A percentile compares a stretch with the other conserved stretches of the same genome.
phyloP scores from a whole-genome alignment of 257 asterid species.

The Jasminum sambac region DNA sequence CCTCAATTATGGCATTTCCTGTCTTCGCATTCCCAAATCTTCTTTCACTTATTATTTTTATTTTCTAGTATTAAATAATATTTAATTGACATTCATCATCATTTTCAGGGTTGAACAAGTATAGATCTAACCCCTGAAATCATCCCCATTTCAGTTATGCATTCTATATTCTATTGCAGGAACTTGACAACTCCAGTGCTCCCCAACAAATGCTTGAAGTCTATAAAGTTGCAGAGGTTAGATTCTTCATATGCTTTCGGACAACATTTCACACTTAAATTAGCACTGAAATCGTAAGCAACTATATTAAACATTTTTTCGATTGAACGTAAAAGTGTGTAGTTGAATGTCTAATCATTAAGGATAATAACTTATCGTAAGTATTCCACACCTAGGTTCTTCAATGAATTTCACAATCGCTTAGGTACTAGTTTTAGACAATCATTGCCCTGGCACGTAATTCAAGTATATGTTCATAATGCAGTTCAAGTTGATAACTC shows the following conservation, averaged over 20 bases:
- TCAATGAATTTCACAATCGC: no score
- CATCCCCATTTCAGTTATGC: conserved; percentile 4
- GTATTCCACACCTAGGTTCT: no score
- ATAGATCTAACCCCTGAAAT: not conserved
- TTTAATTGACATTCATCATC: not conserved
- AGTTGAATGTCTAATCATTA: no score
- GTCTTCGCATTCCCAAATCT: not conserved
- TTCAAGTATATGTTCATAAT: no score
- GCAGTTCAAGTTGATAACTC: no score
- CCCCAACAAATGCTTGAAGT: conserved; percentile 67
- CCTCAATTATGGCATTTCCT: no score
- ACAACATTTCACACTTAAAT: not conserved
- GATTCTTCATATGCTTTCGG: not conserved
- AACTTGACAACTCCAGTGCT: conserved; percentile 84
- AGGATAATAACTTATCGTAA: no score
- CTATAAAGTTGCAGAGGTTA: conserved; percentile 89
- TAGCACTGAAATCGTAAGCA: no score
- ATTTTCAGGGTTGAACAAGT: conserved; percentile 1
- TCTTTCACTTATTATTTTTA: not conserved
- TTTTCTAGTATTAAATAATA: not conserved
- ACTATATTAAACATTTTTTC: no score
- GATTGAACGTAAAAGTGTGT: no score
- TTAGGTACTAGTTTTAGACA: no score
- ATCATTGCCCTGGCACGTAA: no score
- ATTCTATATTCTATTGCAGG: conserved; percentile 41